Base-by-base conservation (phyloP, 1,139 yeast species). In the Kluyveromyces sp. region DNA sequence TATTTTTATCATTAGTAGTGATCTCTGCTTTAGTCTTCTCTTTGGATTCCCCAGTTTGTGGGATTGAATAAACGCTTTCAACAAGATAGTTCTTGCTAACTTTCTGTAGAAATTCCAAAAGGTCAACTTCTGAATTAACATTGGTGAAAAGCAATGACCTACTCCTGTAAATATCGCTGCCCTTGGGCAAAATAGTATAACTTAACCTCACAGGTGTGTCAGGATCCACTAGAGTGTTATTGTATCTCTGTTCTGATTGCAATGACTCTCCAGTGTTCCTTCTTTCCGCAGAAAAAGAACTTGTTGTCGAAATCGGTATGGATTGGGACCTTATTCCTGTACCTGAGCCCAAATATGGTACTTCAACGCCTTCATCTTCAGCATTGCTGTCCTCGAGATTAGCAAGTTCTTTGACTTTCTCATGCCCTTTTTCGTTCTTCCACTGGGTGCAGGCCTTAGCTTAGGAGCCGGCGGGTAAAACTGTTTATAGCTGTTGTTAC, bases 31-130 rank as follows among this genome's bases (percentile, higher is more conserved):
- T 28, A 25, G 25, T 37, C 15, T 33, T 15, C 6, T 40, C 25
- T 25, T 26, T 37, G 25, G 25, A 7, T 8, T 40, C 37, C 25
- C 10, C 35, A 31, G 4, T 32, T 39, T 15, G 21, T 15, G 21
- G 21, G 28, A 65, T 49, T 3, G 64, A 52, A 38, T 66, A 62
- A 36, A 70, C 64, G 43, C 69, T 69, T 50, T 73, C 78, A 28
- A 73, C 59, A 1, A 75, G 72, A 7, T 74, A 75, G 53, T 55
- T 63, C 26, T 65, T 59, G 25, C 67, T 59, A 43, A 55, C 57
- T 25, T 65, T 46, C 42, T 55, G 50, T 45, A 61, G 42, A 54
- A 60, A 56, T 40, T 56, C 48, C 50, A 58, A 51, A 42, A 58
- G 34, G 53, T 47, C 43, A 6, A 45, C 28, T 53, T 50, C 21